Evolutionary conservation across 805 yeast species (phyloP).

Genomic region (Candida chauliodis): DNA sequence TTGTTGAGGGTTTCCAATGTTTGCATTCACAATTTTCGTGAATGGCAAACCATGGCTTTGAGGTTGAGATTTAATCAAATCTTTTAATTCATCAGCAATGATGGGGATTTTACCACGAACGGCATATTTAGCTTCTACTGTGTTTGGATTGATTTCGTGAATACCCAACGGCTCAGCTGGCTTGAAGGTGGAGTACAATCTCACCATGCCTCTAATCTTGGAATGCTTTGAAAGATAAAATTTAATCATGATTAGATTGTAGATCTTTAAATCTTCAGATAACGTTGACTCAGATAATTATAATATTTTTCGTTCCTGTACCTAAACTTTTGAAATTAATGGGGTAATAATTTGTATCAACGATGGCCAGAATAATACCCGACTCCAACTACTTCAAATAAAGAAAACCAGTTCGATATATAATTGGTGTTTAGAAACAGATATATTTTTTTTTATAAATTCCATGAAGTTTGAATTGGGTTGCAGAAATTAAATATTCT

Average conservation of each 20-base stretch:
- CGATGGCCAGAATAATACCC: too few species aligned
- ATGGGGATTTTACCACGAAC: conserved; percentile 94
- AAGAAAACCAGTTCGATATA: too few species aligned
- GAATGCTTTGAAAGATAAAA: too few species aligned
- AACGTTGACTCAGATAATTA: neutral
- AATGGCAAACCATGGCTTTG: conserved; percentile 71
- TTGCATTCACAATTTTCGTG: conserved; percentile 75
- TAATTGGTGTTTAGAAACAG: too few species aligned
- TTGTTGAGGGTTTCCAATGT: conserved; percentile 98
- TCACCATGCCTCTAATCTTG: too few species aligned
- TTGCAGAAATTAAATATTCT: too few species aligned
- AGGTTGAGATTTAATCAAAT: conserved; percentile 43
- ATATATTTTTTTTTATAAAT: too few species aligned
- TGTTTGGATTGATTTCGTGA: conserved; percentile 63
- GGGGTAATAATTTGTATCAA: too few species aligned
- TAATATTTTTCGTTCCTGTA: neutral
- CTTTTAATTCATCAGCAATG: conserved; percentile 80
- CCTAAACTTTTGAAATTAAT: too few species aligned
- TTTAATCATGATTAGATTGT: neutral
- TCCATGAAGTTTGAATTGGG: too few species aligned
- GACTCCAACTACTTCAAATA: too few species aligned
- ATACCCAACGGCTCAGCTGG: conserved; percentile 15
- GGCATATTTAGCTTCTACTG: conserved; percentile 88
- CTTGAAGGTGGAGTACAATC: conserved; percentile 9
- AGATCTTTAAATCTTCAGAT: too few species aligned